Evolutionary conservation across 2,329 filamentous ascomycete genomes (phyloP).

Genomic region (Arthrobotrys musiformis): DNA sequence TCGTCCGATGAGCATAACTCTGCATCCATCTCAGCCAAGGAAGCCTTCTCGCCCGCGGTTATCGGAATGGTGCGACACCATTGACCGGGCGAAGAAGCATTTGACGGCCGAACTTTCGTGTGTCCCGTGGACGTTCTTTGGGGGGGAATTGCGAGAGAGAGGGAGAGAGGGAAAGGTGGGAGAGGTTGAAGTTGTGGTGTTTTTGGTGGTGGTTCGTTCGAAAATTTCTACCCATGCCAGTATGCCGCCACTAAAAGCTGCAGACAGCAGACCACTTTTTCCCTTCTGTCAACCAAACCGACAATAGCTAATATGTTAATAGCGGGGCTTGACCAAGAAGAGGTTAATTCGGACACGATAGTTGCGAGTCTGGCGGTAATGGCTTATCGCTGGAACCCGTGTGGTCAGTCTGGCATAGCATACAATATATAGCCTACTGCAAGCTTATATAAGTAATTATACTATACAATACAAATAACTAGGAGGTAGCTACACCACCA

Average conservation of each 20-base stretch:
- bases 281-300: not conserved
- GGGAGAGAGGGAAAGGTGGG: not conserved
- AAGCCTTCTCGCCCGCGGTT: slow-evolving; percentile 20
- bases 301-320: no score
- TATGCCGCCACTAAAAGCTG: slow-evolving; percentile 21
- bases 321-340: not conserved
- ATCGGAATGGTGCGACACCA: slow-evolving; percentile 20
- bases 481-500: no score
- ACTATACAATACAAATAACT: no score
- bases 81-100: slow-evolving; percentile 26
- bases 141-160: not conserved
- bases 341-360: no score
- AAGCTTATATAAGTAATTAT: no score
- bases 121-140: not conserved
- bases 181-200: not conserved
- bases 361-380: no score
- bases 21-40: slow-evolving; percentile 50
- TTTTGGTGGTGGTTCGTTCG: slow-evolving; percentile 16
- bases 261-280: slow-evolving; percentile 24
- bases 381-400: not conserved
- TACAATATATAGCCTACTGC: not conserved
- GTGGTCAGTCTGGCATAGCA: not conserved
- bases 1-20: slow-evolving; percentile 55
- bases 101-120: not conserved
- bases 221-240: slow-evolving; percentile 25